Evolutionary conservation across 2,329 filamentous ascomycete species (phyloP).

Genomic region (Sporothrix brunneoviolacea): DNA sequence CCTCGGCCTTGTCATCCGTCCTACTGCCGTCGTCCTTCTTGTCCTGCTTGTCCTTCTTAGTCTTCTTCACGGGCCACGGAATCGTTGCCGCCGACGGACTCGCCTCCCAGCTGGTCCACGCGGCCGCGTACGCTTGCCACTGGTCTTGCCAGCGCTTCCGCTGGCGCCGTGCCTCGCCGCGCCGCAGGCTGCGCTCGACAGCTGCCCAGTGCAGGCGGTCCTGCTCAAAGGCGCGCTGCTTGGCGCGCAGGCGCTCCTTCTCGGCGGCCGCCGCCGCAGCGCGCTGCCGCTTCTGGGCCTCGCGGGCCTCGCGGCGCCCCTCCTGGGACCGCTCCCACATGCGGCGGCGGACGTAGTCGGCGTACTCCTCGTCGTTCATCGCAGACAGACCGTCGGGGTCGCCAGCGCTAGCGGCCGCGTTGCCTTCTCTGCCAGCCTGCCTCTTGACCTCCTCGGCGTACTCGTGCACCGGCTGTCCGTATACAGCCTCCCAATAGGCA

Average conservation of each 20-base stretch:
- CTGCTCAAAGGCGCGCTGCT: conserved; percentile 30
- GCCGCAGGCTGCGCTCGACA: conserved; percentile 62
- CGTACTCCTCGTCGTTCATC: conserved; percentile 93
- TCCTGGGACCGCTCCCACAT: conserved; percentile 97
- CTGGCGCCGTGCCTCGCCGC: conserved; percentile 57
- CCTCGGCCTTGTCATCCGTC: background rate
- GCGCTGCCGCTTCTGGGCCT: conserved; percentile 44
- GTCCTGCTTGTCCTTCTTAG: background rate
- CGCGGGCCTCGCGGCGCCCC: conserved; percentile 71
- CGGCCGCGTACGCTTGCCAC: conserved; percentile 58
- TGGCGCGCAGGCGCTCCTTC: conserved; percentile 44
- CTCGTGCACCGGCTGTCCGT: conserved; percentile 81
- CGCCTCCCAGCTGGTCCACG: conserved; percentile 55
- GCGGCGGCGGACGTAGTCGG: conserved; percentile 70
- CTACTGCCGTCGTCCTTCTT: background rate
- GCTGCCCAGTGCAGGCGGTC: conserved; percentile 32
- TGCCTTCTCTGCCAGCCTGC: background rate
- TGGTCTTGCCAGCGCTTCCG: conserved; percentile 46
- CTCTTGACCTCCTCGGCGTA: conserved; percentile 14
- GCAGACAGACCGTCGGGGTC: conserved; percentile 55
- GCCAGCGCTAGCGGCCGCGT: too few species aligned
- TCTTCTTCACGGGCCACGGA: conserved; percentile 63
- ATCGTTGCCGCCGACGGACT: conserved; percentile 24
- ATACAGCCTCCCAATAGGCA: conserved; percentile 91
- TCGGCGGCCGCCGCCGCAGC: conserved; percentile 32